Conservation (phyloP, 805 yeast species). For the Myxozyma mucilagina region DNA sequence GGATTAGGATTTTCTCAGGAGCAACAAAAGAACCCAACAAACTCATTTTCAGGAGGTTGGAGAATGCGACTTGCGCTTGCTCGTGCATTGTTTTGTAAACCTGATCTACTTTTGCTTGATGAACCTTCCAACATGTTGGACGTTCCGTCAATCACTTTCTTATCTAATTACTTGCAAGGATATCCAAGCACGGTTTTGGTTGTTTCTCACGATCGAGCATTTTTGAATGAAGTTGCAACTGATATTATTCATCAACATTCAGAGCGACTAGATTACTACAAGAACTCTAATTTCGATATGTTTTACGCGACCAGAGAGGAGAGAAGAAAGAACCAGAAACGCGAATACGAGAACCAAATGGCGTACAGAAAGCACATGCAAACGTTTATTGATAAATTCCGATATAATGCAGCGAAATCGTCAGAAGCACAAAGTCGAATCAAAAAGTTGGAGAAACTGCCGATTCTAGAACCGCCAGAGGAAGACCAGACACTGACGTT, state of each 20-base stretch:
- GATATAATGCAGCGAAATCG: conserved; percentile 97
- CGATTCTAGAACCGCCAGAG: conserved; percentile 89
- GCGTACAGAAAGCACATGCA: conserved; percentile 92
- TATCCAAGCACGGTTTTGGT: conserved; percentile 92
- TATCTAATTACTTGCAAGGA: conserved; percentile 84
- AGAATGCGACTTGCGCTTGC: conserved; percentile 99
- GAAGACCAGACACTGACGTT: conserved; percentile 83
- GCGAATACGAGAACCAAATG: conserved; percentile 98
- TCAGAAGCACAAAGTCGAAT: conserved; percentile 98
- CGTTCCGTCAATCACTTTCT: conserved; percentile 94
- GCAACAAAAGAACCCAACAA: conserved; percentile 80
- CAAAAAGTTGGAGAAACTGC: conserved; percentile 92
- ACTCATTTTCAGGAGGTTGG: conserved; percentile 99
- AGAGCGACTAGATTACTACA: conserved; percentile 91
- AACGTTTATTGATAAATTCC: conserved; percentile 87
- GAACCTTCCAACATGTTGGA: conserved; percentile 99
- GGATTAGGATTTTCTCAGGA: conserved; percentile 94
- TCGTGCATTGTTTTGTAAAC: conserved; percentile 95
- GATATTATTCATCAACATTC: conserved; percentile 98
- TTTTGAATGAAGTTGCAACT: conserved; percentile 96
- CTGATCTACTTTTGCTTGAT: conserved; percentile 88
- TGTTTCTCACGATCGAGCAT: conserved; percentile 97
- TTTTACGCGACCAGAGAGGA: conserved; percentile 94
- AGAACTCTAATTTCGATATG: conserved; percentile 86
- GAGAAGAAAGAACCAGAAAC: conserved; percentile 85